These are phyloP conservation scores for Termitomyces sp. DNA, from an alignment of 768 basidiomycete species.

Conservation along the genomic window DNA sequence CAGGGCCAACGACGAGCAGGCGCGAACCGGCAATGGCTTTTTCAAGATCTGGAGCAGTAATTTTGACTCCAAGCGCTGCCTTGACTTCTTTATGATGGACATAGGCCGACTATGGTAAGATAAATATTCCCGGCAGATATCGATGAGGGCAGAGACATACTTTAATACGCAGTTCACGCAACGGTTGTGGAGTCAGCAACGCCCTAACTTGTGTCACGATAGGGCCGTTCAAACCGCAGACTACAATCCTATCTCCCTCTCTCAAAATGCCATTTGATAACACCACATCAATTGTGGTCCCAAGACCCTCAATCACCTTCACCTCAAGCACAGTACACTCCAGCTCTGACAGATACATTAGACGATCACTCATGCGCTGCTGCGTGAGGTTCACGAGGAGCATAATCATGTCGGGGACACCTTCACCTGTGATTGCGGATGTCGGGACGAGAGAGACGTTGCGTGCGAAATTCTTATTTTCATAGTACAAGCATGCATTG, in stretches of 20 bases:
- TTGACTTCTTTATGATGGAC: constrained; percentile 98
- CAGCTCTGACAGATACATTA: constrained; percentile 97
- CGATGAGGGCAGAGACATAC: constrained; percentile 31
- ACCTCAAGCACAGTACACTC: constrained; percentile 99
- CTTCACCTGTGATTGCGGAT: constrained; percentile 97
- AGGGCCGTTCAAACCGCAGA: constrained; percentile 96
- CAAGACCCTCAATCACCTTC: constrained; percentile 96
- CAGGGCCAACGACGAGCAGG: constrained; percentile 86
- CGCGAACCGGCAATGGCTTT: constrained; percentile 98
- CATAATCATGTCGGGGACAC: constrained; percentile 99
- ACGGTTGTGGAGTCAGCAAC: constrained; percentile 90
- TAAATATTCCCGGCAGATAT: constrained; percentile 7
- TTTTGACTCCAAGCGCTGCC: constrained; percentile 94
- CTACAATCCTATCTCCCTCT: constrained; percentile 91
- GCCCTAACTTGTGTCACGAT: constrained; percentile 95
- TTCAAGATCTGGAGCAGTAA: constrained; percentile 91
- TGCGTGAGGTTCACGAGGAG: constrained; percentile 95
- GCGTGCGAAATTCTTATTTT: constrained; percentile 91
- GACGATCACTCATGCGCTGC: constrained; percentile 92
- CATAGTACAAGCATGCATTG: constrained; percentile 93
- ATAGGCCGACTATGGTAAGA: constrained; percentile 68
- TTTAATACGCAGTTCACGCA: constrained; percentile 95
- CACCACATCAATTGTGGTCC: constrained; percentile 96
- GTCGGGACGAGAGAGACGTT: constrained; percentile 97
- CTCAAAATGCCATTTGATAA: constrained; percentile 89